Conservation (phyloP, 352 stramenopile species). For the Globisporangium mamillatum region DNA sequence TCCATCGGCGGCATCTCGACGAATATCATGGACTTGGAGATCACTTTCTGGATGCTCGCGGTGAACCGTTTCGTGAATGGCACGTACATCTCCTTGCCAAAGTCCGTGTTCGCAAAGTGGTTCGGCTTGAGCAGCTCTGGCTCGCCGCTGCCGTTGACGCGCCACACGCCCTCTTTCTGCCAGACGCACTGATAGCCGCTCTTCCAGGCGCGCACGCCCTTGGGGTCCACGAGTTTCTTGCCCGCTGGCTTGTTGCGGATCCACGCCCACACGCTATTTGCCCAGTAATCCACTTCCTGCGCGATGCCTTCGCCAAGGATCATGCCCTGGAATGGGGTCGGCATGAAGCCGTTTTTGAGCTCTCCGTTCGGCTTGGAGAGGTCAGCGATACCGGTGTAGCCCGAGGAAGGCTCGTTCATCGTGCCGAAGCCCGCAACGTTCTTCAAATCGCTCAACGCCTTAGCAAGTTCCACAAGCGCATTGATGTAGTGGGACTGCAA, state of each 20-base stretch:
- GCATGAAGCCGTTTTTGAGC: slow-evolving; percentile 67
- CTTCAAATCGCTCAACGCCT: slow-evolving; percentile 50
- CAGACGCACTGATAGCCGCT: slow-evolving; percentile 69
- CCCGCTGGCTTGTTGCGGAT: slow-evolving; percentile 48
- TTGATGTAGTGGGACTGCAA: slow-evolving; percentile 87
- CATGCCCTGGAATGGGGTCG: slow-evolving; percentile 82
- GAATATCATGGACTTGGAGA: slow-evolving; percentile 70
- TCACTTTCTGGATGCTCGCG: slow-evolving; percentile 47
- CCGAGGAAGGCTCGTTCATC: slow-evolving; percentile 88
- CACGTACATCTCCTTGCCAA: slow-evolving; percentile 76
- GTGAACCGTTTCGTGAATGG: slow-evolving; percentile 66
- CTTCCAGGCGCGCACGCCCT: slow-evolving; percentile 67
- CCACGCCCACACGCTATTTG: slow-evolving; percentile 66
- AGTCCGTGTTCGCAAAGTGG: slow-evolving; percentile 70
- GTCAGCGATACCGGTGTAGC: slow-evolving; percentile 70
- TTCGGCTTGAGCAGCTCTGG: slow-evolving; percentile 55
- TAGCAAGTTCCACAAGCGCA: slow-evolving; percentile 66
- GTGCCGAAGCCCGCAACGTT: slow-evolving; percentile 90
- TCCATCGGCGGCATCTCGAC: slow-evolving; percentile 78
- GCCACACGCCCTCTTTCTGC: slow-evolving; percentile 77
- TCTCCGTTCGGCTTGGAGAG: slow-evolving; percentile 54
- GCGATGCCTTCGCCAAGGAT: slow-evolving; percentile 61
- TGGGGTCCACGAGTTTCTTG: slow-evolving; percentile 44
- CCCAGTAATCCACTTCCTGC: slow-evolving; percentile 65
- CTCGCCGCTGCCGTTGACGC: slow-evolving; percentile 35